Evolutionary conservation across 176 grass and related monocot genomes (phyloP).

Genomic region (Oryza longistaminata): DNA sequence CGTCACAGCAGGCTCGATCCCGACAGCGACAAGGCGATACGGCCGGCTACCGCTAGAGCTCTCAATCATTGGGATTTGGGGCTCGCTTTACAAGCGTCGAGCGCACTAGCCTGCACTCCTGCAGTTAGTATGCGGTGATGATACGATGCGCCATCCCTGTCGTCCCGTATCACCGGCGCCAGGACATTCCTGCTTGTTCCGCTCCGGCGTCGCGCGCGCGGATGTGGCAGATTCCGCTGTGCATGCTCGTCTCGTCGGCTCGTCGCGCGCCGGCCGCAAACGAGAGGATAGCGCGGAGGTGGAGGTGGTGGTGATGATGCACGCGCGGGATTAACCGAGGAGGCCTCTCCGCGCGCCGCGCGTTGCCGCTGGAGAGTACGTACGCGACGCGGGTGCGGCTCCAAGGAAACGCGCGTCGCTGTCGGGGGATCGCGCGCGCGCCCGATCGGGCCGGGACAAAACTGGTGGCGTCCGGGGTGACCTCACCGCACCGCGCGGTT

Average conservation of each 20-base stretch:
- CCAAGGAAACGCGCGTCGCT: not conserved
- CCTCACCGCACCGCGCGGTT: not conserved
- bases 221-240: constrained; percentile 28
- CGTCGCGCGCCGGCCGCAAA: not conserved
- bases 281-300: not conserved
- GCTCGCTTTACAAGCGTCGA: constrained; percentile 34
- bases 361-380: no score
- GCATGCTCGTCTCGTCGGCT: no score
- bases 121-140: no score
- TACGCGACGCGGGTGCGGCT: not conserved
- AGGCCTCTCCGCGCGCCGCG: no score
- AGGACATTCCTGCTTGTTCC: constrained; percentile 20
- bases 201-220: not conserved
- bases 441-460: not conserved
- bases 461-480: constrained; percentile 32
- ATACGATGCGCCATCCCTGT: not conserved
- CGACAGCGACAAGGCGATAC: constrained; percentile 14
- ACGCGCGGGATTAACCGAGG: not conserved
- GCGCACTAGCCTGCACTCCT: not conserved
- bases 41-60: not conserved
- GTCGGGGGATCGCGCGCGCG: not conserved
- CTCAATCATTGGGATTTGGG: constrained; percentile 3
- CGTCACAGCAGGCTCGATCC: not conserved
- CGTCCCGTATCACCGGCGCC: not conserved
- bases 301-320: constrained; percentile 2